Evolutionary conservation across 805 yeast species (phyloP).

Genomic region (Candida hispaniensis): DNA sequence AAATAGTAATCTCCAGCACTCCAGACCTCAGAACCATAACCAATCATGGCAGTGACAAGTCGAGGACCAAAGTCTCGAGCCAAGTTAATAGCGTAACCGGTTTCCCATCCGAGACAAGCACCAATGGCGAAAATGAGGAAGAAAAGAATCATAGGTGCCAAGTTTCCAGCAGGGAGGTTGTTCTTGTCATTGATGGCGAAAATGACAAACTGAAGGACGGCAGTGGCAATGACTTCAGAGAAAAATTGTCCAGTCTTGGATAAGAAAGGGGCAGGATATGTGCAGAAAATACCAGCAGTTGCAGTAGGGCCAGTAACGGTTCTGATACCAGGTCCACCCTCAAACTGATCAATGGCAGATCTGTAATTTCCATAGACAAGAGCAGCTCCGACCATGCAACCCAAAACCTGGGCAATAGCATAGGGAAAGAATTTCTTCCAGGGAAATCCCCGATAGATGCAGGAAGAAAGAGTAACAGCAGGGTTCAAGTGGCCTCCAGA

Average conservation of each 20-base stretch:
- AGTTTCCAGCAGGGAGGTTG: slow-evolving; percentile 37
- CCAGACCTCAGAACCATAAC: slow-evolving; percentile 37
- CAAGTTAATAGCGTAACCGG: slow-evolving; percentile 44
- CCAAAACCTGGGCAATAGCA: slow-evolving; percentile 39
- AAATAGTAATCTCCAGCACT: slow-evolving; percentile 35
- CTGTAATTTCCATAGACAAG: slow-evolving; percentile 39
- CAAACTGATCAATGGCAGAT: slow-evolving; percentile 31
- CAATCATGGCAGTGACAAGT: slow-evolving; percentile 38
- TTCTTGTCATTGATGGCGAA: slow-evolving; percentile 44
- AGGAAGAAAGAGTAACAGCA: slow-evolving; percentile 39
- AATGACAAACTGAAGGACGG: slow-evolving; percentile 38
- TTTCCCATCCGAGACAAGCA: slow-evolving; percentile 39
- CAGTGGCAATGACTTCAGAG: slow-evolving; percentile 39
- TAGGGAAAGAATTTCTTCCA: slow-evolving; percentile 38
- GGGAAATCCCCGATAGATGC: slow-evolving; percentile 43
- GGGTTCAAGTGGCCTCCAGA: slow-evolving; percentile 51
- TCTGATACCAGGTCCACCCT: slow-evolving; percentile 24
- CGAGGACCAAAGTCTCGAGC: slow-evolving; percentile 52
- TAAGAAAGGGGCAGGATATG: slow-evolving; percentile 36
- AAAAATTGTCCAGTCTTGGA: slow-evolving; percentile 37
- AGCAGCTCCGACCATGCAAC: slow-evolving; percentile 41
- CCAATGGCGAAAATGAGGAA: slow-evolving; percentile 38
- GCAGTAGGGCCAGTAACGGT: slow-evolving; percentile 29
- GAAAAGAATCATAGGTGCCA: slow-evolving; percentile 40
- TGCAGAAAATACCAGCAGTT: slow-evolving; percentile 39